phyloP scores from a whole-genome alignment of 2,329 filamentous ascomycete genomes.

The Periconia digitata region DNA sequence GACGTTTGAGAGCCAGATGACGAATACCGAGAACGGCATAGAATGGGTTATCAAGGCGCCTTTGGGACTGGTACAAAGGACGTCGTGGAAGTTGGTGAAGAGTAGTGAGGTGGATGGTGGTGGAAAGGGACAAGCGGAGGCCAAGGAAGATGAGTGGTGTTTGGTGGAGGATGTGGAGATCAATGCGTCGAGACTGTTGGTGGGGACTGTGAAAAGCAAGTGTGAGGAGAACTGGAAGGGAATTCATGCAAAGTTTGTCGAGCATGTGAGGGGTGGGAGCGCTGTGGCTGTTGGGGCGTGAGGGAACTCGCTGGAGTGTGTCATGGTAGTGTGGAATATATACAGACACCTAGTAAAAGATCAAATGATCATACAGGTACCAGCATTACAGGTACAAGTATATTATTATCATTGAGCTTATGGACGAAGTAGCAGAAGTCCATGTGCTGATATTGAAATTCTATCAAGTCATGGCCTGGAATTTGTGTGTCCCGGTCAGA shows the following conservation, averaged over 20 bases:
- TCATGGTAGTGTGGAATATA: too few species aligned
- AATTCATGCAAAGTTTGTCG: constrained; percentile 33
- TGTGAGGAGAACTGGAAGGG: constrained; percentile 41
- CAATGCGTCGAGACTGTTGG: constrained; percentile 32
- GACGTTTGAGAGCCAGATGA: constrained; percentile 37
- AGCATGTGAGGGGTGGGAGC: constrained; percentile 18
- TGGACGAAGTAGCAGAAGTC: too few species aligned
- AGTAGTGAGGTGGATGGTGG: constrained; percentile 16
- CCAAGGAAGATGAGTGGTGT: constrained; percentile 28
- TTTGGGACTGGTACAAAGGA: constrained; percentile 35
- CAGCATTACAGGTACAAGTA: too few species aligned
- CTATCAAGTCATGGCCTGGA: background rate
- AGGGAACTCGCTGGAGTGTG: background rate
- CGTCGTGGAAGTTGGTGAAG: constrained; percentile 33
- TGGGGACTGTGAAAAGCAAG: constrained; percentile 40
- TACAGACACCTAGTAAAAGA: too few species aligned
- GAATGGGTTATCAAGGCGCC: constrained; percentile 40
- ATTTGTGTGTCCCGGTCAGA: background rate
- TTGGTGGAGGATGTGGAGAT: constrained; percentile 43
- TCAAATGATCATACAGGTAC: too few species aligned
- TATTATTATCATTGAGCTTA: too few species aligned
- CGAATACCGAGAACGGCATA: constrained; percentile 35
- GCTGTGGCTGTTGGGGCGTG: constrained; percentile 9
- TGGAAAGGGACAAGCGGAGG: background rate
- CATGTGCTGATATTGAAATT: too few species aligned